These are phyloP conservation scores for Botrytis tulipae DNA, from an alignment of 2,329 filamentous ascomycete species.

Conservation along the genomic window DNA sequence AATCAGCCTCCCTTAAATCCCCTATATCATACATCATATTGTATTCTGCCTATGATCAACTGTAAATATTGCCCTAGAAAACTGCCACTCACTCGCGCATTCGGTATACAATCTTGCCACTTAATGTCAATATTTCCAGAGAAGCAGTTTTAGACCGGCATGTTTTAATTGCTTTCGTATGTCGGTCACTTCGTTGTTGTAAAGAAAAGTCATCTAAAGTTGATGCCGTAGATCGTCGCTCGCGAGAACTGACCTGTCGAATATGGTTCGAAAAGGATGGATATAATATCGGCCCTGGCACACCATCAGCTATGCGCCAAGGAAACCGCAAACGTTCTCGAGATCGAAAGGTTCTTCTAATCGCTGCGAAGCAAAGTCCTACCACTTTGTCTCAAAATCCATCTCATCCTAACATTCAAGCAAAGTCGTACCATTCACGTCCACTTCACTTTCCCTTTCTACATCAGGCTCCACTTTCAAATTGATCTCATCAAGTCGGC, in stretches of 20 bases:
- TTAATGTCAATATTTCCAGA: neutral
- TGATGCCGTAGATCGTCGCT: neutral
- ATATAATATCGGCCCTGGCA: neutral
- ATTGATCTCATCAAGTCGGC: constrained; percentile 23
- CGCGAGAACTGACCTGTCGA: neutral
- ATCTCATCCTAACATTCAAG: neutral
- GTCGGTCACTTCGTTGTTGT: neutral
- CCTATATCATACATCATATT: neutral
- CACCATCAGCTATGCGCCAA: neutral
- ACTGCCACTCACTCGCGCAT: neutral
- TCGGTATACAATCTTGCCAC: neutral
- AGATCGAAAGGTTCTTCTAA: neutral
- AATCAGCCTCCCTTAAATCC: neutral
- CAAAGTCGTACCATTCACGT: constrained; percentile 11
- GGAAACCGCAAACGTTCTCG: neutral
- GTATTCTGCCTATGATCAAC: neutral
- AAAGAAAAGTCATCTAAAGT: neutral
- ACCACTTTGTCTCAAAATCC: too few species aligned
- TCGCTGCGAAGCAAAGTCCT: neutral
- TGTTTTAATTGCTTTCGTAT: neutral
- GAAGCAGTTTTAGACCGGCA: too few species aligned
- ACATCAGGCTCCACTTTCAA: constrained; percentile 23
- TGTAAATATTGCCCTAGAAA: neutral
- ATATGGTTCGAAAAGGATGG: neutral
- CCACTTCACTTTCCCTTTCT: constrained; percentile 16